These are phyloP conservation scores for Neltuma alba DNA, from an alignment of 306 rosid species.

Conservation along the genomic window DNA sequence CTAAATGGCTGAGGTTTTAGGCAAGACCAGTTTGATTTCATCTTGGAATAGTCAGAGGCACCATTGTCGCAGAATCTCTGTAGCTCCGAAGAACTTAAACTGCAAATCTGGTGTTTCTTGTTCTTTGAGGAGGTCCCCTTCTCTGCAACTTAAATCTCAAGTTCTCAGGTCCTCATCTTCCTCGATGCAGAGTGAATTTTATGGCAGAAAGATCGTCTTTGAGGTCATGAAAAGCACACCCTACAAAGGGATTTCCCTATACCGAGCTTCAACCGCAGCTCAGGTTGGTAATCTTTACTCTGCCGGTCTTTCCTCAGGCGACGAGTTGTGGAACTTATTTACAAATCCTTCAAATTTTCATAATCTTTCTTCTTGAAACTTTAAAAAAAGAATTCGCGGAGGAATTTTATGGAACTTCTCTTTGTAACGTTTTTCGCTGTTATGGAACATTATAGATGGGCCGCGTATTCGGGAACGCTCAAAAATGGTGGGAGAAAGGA, in stretches of 20 bases:
- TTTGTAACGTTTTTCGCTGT: not conserved
- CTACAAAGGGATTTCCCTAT: constrained; percentile 26
- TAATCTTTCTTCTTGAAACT: not conserved
- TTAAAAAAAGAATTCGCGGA: not conserved
- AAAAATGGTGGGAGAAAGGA: constrained; percentile 94
- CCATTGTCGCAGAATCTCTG: constrained; percentile 34
- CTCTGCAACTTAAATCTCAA: constrained; percentile 51
- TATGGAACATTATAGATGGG: constrained; percentile 45
- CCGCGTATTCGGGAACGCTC: constrained; percentile 61
- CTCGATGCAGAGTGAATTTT: constrained; percentile 40
- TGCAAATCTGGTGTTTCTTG: constrained; percentile 28
- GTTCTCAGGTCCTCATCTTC: constrained; percentile 40
- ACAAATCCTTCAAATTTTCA: not conserved
- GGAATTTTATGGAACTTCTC: not conserved
- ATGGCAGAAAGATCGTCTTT: constrained; percentile 43
- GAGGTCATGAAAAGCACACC: constrained; percentile 38
- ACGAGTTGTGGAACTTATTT: not conserved
- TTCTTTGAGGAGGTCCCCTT: constrained; percentile 33
- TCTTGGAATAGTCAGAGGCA: constrained; percentile 37
- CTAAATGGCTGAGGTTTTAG: constrained; percentile 61
- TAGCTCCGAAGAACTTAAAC: constrained; percentile 38
- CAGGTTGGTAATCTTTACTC: constrained; percentile 54
- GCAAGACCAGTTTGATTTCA: constrained; percentile 53
- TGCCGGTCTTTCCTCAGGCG: constrained; percentile 3
- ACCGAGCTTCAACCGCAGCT: constrained; percentile 40